Base-by-base conservation (phyloP, 1,284 basidiomycete species). In the Ganoderma leucocontextum region DNA sequence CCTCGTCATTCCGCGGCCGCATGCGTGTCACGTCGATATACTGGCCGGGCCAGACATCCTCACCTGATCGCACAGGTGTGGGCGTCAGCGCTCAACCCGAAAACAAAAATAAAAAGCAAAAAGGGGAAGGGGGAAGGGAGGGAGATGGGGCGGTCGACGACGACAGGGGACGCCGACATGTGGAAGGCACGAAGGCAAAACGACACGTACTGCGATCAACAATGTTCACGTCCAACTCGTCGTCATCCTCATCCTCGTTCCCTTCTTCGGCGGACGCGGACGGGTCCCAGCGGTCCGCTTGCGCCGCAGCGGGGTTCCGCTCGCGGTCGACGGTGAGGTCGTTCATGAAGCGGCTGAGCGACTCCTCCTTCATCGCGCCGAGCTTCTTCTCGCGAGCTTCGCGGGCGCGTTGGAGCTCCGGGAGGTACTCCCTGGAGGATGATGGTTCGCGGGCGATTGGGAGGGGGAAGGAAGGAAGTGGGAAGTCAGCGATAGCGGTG, bases 301-400 rank as follows among this genome's bases (percentile, higher is more conserved):
- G 75, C n/a, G 84, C 84, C 38, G 81, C 85, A 53, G 80, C 80
- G 2, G 88, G 90, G 78, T 91, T 88, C 71, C 79, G 82, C 66
- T 82, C 84, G 39, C 86, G 86, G 80, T 92, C 90, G 53, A 97
- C 85, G 10, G 87, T 87, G 75, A 99, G 91, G 81, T 99, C 97
- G 69, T 87, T 86, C 91, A 98, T 93, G 70, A 98, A 82, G 38
- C 92, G 85, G 71, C 88, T 89, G 80, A 99, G 85, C 33, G 95
- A 94, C 66, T 94, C 92, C 69, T 92, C 86, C 79, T 95, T 93
- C 72, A 86, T 84, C 63, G 88, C 89, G 74, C 90, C 85, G 22
- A 94, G 81, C 12, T 88, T 84, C 74, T 89, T 86, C 67, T 91
- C 92, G 68, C 87, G 86, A 2, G 84, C 81, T 10, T 83, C 84